Percentiles rank a stretch among this genome's conserved stretches.
phyloP scores from a whole-genome alignment of 306 rosid genomes.

The Boehmeria nivea region DNA sequence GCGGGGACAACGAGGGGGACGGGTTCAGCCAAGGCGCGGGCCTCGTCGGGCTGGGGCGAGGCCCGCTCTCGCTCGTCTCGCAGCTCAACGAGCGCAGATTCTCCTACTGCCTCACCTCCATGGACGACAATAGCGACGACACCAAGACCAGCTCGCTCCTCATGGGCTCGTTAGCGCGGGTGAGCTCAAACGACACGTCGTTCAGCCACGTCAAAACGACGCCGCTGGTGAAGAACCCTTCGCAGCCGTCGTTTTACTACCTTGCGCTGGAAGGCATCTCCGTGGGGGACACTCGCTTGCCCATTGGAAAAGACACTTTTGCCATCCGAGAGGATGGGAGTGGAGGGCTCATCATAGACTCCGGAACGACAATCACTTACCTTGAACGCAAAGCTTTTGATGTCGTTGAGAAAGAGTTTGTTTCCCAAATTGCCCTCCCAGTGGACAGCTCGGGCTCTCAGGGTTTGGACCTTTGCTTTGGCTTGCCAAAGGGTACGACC shows the following conservation, averaged over 20 bases:
- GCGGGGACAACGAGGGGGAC: constrained; percentile 65
- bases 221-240: constrained; percentile 56
- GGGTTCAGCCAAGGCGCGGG: constrained; percentile 80
- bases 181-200: constrained; percentile 25
- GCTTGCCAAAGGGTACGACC: constrained; percentile 30
- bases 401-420: constrained; percentile 44
- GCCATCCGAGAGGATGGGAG: constrained; percentile 49
- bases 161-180: constrained; percentile 51
- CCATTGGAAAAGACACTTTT: constrained; percentile 42
- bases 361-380: constrained; percentile 79
- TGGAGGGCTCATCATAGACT: constrained; percentile 82
- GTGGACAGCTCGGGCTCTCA: constrained; percentile 33
- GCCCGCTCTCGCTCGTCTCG: constrained; percentile 71
- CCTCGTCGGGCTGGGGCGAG: constrained; percentile 77
- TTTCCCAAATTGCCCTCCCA: constrained; percentile 41
- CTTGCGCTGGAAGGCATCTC: constrained; percentile 75
- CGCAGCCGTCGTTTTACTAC: constrained; percentile 67
- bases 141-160: constrained; percentile 47
- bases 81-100: constrained; percentile 63
- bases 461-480: constrained; percentile 70
- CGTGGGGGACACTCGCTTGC: constrained; percentile 45
- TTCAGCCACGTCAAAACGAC: constrained; percentile 28
- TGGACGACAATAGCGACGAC: constrained; percentile 48
- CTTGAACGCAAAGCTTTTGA: constrained; percentile 40
- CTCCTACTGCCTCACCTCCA: constrained; percentile 67